Evolutionary conservation across 148 eudicot species (phyloP).

Genomic region (Chenopodium suecicum): DNA sequence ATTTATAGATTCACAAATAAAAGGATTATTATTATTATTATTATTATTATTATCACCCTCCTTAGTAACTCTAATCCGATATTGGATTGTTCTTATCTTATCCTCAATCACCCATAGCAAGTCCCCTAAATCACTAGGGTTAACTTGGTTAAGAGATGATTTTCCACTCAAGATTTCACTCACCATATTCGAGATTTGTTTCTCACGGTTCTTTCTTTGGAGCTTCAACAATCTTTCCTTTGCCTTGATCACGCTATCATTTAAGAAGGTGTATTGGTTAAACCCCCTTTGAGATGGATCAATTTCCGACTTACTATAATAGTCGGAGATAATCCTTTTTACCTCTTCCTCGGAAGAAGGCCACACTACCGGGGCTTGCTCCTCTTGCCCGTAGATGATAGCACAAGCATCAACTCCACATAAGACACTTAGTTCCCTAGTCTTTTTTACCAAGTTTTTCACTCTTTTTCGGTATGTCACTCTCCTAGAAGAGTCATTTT

Average conservation of each 20-base stretch:
- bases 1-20: too few relatives aligned
- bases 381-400: not conserved
- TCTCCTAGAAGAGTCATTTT: not conserved
- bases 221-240: not conserved
- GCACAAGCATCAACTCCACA: conserved; percentile 1
- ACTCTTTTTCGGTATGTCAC: not conserved
- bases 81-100: not conserved
- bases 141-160: not conserved
- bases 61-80: not conserved
- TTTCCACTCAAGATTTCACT: not conserved
- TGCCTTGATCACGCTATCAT: not conserved
- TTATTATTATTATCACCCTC: not conserved
- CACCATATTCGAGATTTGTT: conserved; percentile 11
- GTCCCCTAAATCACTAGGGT: not conserved
- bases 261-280: not conserved
- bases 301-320: not conserved
- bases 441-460: not conserved
- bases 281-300: not conserved
- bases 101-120: conserved; percentile 13
- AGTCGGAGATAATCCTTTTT: not conserved
- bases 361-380: not conserved
- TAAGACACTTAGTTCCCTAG: not conserved
- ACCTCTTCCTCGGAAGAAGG: not conserved
- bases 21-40: not conserved
- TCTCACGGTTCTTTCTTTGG: not conserved